Evolutionary conservation across 768 basidiomycete genomes (phyloP).

Genomic region (Lentinula aciculospora): DNA sequence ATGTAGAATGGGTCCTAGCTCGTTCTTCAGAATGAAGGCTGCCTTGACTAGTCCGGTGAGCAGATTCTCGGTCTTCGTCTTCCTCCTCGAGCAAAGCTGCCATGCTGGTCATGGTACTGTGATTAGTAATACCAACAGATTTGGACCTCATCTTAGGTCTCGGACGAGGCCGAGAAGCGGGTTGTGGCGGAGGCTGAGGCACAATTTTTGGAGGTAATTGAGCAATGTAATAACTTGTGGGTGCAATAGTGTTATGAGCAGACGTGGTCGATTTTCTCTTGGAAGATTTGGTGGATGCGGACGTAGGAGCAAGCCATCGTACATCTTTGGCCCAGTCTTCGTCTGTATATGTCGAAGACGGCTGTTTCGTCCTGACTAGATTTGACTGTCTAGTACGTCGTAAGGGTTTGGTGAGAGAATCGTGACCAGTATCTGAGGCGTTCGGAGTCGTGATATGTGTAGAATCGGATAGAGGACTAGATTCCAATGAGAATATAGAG

Average conservation of each 20-base stretch:
- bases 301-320: slow-evolving; percentile 44
- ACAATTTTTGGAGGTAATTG: slow-evolving; percentile 8
- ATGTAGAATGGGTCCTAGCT: background rate
- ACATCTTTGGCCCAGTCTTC: slow-evolving; percentile 68
- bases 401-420: slow-evolving; percentile 3
- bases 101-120: slow-evolving; percentile 48
- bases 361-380: slow-evolving; percentile 9
- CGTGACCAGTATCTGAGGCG: slow-evolving; percentile 24
- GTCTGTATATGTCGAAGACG: slow-evolving; percentile 36
- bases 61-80: slow-evolving; percentile 28
- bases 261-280: slow-evolving; percentile 5
- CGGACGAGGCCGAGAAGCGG: slow-evolving; percentile 5
- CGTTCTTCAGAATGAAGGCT: background rate
- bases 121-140: slow-evolving; percentile 27
- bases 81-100: slow-evolving; percentile 48
- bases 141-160: slow-evolving; percentile 15
- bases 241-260: slow-evolving; percentile 12
- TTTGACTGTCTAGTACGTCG: slow-evolving; percentile 13
- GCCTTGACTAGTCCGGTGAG: background rate
- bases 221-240: slow-evolving; percentile 12
- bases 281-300: background rate
- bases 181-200: background rate
- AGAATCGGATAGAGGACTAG: slow-evolving; percentile 24
- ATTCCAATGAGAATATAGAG: slow-evolving; percentile 31
- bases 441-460: slow-evolving; percentile 30